A percentile compares a stretch with the other conserved stretches of the same genome.
Evolutionary conservation across 176 grass and related monocot species (phyloP).

Genomic region (Themeda triandra): DNA sequence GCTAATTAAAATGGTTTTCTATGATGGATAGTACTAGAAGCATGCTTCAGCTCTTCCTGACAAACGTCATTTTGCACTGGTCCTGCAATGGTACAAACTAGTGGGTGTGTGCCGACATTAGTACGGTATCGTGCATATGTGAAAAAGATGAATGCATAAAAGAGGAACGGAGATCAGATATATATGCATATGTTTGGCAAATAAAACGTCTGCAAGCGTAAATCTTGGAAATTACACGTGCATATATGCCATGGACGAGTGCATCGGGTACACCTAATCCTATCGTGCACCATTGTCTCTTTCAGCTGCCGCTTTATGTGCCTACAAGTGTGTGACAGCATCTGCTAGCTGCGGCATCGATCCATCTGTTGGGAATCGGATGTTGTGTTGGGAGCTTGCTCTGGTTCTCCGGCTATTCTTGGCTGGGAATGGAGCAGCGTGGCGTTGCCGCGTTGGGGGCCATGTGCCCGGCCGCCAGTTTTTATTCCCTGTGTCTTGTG

Average conservation of each 20-base stretch:
- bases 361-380: neutral
- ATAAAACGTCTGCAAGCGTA: neutral
- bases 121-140: too few relatives aligned
- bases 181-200: neutral
- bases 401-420: neutral
- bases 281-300: slow-evolving; percentile 6
- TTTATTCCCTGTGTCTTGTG: neutral
- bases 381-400: neutral
- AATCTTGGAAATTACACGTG: neutral
- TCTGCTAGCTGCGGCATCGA: neutral
- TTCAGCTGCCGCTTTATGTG: neutral
- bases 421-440: neutral
- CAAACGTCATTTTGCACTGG: neutral
- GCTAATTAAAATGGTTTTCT: neutral
- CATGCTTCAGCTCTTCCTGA: too few relatives aligned
- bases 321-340: neutral
- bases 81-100: neutral
- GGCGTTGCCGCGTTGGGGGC: neutral
- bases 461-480: neutral
- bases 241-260: neutral
- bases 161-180: neutral
- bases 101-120: neutral
- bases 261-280: slow-evolving; percentile 10
- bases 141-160: too few relatives aligned
- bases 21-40: neutral